Percentiles rank a stretch among this genome's conserved stretches.
These are phyloP conservation scores for Mycena vitilis DNA, from an alignment of 768 basidiomycete genomes.

Conservation along the genomic window DNA sequence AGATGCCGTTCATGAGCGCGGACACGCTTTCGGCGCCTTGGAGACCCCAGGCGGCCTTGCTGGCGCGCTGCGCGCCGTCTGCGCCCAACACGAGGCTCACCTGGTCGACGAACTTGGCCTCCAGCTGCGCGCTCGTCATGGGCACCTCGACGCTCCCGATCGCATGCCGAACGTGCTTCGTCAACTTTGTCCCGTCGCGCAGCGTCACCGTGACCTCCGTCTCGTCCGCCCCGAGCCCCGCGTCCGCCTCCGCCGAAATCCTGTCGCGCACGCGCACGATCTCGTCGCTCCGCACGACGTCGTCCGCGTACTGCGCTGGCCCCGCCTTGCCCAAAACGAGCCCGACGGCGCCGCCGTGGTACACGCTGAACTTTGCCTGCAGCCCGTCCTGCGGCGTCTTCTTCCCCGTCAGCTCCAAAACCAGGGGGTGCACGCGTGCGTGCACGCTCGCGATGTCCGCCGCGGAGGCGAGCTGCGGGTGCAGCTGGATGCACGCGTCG, in stretches of 20 bases:
- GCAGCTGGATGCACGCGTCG: constrained; percentile 38
- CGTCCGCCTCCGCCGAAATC: constrained; percentile 37
- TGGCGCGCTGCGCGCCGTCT: constrained; percentile 33
- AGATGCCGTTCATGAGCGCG: constrained; percentile 15
- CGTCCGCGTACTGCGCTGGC: constrained; percentile 36
- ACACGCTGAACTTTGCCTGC: constrained; percentile 42
- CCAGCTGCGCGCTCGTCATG: constrained; percentile 34
- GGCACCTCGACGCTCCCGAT: constrained; percentile 39
- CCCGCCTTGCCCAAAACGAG: constrained; percentile 38
- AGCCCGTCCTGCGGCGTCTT: constrained; percentile 39
- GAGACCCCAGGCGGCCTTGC: constrained; percentile 28
- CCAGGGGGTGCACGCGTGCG: constrained; percentile 39
- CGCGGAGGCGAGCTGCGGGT: constrained; percentile 25
- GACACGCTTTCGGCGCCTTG: constrained; percentile 17
- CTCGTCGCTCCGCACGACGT: constrained; percentile 33
- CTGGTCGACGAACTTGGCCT: constrained; percentile 40
- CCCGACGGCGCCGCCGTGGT: constrained; percentile 38
- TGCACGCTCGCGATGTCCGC: constrained; percentile 32
- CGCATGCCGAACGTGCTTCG: constrained; percentile 38
- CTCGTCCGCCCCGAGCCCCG: constrained; percentile 31
- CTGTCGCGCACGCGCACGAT: constrained; percentile 36
- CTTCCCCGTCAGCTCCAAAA: constrained; percentile 39
- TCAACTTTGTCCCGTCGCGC: constrained; percentile 31
- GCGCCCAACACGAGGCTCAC: constrained; percentile 34
- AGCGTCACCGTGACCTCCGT: constrained; percentile 33